Percentiles rank a stretch among this genome's conserved stretches.
phyloP scores from a whole-genome alignment of 2,329 filamentous ascomycete species.

The Stagonosporopsis vannaccii region DNA sequence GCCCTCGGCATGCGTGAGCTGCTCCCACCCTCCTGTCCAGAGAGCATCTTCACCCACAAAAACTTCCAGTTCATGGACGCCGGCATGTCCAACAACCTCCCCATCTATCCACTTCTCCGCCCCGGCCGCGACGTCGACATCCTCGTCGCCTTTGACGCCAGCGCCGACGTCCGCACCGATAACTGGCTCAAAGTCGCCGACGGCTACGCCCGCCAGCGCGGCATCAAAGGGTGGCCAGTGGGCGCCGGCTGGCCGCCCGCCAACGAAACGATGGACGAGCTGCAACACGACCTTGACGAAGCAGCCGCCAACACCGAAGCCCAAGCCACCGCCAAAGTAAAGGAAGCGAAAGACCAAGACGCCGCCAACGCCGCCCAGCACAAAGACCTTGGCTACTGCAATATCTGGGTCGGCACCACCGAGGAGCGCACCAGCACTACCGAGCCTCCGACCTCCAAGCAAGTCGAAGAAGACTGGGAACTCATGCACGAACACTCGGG shows the following conservation, averaged over 20 bases:
- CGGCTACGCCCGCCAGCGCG: slow-evolving; percentile 88
- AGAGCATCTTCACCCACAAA: slow-evolving; percentile 72
- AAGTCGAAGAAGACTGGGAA: slow-evolving; percentile 67
- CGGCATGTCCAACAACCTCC: slow-evolving; percentile 97
- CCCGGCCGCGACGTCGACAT: slow-evolving; percentile 89
- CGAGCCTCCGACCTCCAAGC: slow-evolving; percentile 62
- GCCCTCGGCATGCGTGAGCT: slow-evolving; percentile 79
- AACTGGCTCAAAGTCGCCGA: slow-evolving; percentile 97
- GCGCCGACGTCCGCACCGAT: slow-evolving; percentile 88
- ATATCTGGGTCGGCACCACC: slow-evolving; percentile 89
- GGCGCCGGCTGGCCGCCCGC: slow-evolving; percentile 89
- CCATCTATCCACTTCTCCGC: slow-evolving; percentile 90
- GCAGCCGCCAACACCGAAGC: slow-evolving; percentile 68
- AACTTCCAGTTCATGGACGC: slow-evolving; percentile 84
- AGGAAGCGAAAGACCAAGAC: slow-evolving; percentile 58
- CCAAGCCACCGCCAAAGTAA: slow-evolving; percentile 70
- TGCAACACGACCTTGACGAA: slow-evolving; percentile 69
- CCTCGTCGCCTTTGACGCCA: slow-evolving; percentile 91
- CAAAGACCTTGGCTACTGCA: slow-evolving; percentile 81
- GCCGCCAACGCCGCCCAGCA: slow-evolving; percentile 40
- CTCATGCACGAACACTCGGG: slow-evolving; percentile 81
- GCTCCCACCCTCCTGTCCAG: slow-evolving; percentile 78
- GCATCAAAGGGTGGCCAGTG: slow-evolving; percentile 92
- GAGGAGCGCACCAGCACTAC: slow-evolving; percentile 70
- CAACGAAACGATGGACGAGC: slow-evolving; percentile 65